These are phyloP conservation scores for Saccharomyces hybrid DNA, from an alignment of 1,139 yeast genomes.

Conservation along the genomic window DNA sequence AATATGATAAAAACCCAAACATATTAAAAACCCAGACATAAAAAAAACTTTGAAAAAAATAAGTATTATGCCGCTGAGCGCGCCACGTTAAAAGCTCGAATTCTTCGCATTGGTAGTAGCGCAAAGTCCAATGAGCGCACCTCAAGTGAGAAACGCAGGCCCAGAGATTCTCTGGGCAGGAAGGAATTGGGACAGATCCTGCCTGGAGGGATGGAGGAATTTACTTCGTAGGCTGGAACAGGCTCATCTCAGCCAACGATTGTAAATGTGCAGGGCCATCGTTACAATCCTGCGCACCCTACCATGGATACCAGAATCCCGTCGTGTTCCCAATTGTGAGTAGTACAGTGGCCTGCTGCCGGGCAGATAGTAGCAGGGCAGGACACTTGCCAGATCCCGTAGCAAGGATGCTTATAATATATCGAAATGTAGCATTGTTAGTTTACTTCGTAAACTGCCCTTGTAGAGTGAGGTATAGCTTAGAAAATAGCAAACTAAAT, in stretches of 20 bases:
- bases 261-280: background rate
- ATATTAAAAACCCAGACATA: background rate
- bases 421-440: background rate
- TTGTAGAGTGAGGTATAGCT: background rate
- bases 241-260: background rate
- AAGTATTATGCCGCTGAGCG: background rate
- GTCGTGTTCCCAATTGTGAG: background rate
- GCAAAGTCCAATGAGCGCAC: background rate
- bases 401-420: background rate
- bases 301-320: background rate
- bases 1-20: background rate
- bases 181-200: background rate
- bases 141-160: background rate
- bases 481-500: slow-evolving; percentile 17
- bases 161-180: background rate
- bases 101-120: background rate
- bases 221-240: background rate
- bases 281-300: background rate
- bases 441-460: slow-evolving; percentile 1
- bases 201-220: background rate
- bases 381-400: background rate
- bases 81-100: background rate
- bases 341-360: background rate
- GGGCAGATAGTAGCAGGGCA: background rate
- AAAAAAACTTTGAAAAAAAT: background rate